Evolutionary conservation across 1,139 yeast genomes (phyloP).

Genomic region (Sugiyamaella japonica): DNA sequence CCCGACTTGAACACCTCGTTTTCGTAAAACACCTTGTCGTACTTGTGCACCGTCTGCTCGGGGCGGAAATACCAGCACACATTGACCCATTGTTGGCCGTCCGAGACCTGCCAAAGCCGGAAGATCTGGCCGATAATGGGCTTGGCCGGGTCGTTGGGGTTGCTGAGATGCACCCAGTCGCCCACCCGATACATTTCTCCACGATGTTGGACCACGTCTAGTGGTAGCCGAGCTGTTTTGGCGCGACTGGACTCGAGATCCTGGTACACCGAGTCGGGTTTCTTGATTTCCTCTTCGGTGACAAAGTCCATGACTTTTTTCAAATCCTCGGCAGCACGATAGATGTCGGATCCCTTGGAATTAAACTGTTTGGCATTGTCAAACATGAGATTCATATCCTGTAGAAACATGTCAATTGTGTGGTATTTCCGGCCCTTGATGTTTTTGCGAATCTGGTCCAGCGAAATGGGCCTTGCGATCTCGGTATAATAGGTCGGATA

Average conservation of each 20-base stretch:
- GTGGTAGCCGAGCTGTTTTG: constrained; percentile 66
- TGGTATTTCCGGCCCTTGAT: constrained; percentile 84
- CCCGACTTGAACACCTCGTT: constrained; percentile 97
- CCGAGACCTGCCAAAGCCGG: constrained; percentile 82
- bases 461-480: constrained; percentile 70
- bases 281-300: constrained; percentile 69
- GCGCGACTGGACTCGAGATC: constrained; percentile 51
- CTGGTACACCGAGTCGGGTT: constrained; percentile 78
- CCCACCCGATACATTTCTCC: constrained; percentile 82
- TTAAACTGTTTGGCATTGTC: constrained; percentile 69
- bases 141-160: constrained; percentile 81
- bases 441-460: constrained; percentile 77
- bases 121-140: constrained; percentile 95
- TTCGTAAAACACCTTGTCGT: constrained; percentile 82
- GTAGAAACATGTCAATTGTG: constrained; percentile 70
- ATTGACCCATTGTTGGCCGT: constrained; percentile 83
- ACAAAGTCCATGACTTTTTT: constrained; percentile 62
- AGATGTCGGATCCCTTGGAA: constrained; percentile 57
- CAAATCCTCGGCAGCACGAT: constrained; percentile 59
- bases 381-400: constrained; percentile 74
- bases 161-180: constrained; percentile 88
- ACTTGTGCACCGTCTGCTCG: constrained; percentile 94
- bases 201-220: constrained; percentile 69
- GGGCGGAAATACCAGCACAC: constrained; percentile 98
- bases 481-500: constrained; percentile 67